Percentiles rank a stretch among this genome's conserved stretches.
phyloP scores from a whole-genome alignment of 1,284 basidiomycete genomes.

The Cryptococcus wingfieldii region DNA sequence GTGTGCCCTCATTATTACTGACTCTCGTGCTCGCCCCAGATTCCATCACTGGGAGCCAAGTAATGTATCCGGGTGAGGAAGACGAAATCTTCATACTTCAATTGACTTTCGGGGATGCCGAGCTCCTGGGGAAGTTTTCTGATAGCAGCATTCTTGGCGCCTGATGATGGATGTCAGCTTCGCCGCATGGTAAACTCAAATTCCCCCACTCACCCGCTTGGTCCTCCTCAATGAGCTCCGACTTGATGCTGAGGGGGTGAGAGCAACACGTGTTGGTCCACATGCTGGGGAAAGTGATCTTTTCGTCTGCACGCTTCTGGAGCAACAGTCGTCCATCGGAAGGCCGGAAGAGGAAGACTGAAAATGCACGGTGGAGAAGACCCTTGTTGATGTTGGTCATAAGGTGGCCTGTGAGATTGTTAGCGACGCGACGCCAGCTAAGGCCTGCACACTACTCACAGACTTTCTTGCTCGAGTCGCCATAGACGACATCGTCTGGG shows the following conservation, averaged over 20 bases:
- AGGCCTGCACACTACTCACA: conserved; percentile 55
- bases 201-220: conserved; percentile 59
- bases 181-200: background rate
- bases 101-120: conserved; percentile 69
- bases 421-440: background rate
- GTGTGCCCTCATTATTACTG: conserved; percentile 31
- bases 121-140: conserved; percentile 96
- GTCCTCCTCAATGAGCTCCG: conserved; percentile 73
- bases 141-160: conserved; percentile 79
- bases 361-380: conserved; percentile 95
- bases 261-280: conserved; percentile 99
- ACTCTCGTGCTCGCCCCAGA: conserved; percentile 99
- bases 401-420: conserved; percentile 67
- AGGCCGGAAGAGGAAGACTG: conserved; percentile 93
- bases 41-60: conserved; percentile 83
- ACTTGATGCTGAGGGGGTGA: conserved; percentile 71
- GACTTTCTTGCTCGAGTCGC: conserved; percentile 94
- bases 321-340: conserved; percentile 90
- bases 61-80: conserved; percentile 98
- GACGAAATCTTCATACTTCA: conserved; percentile 81
- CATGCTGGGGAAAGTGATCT: conserved; percentile 99
- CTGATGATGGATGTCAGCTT: conserved; percentile 23
- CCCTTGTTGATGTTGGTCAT: conserved; percentile 97
- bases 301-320: conserved; percentile 91
- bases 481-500: conserved; percentile 79